Conservation (phyloP, 257 asterid genomes). For the Nicotiana attenuata region DNA sequence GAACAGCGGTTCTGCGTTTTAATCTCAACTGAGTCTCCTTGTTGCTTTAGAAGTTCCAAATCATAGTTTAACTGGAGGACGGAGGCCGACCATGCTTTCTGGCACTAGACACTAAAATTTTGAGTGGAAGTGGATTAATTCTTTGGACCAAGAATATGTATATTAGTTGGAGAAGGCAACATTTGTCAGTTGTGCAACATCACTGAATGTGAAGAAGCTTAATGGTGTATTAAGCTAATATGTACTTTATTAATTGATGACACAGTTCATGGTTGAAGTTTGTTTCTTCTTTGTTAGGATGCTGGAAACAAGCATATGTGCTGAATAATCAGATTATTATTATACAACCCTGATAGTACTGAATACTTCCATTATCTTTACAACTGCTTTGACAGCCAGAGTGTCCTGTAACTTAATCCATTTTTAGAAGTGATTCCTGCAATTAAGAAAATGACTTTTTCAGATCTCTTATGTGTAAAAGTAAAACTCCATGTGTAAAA, state of each 20-base stretch:
- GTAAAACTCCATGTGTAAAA: no score
- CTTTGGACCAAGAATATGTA: not conserved
- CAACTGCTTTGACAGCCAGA: not conserved
- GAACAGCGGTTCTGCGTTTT: slow-evolving; percentile 66
- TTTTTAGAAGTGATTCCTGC: not conserved
- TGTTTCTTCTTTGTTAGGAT: slow-evolving; percentile 1
- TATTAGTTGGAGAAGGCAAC: not conserved
- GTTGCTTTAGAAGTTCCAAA: slow-evolving; percentile 8
- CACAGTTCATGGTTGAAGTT: not conserved
- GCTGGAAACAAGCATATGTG: not conserved
- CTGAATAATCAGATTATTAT: not conserved
- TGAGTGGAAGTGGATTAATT: not conserved
- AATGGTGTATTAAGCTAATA: not conserved
- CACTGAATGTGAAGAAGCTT: not conserved
- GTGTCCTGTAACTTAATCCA: not conserved
- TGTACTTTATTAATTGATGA: not conserved
- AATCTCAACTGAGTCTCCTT: slow-evolving; percentile 20
- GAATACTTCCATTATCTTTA: not conserved
- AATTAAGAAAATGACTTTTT: no score
- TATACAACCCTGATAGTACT: not conserved
- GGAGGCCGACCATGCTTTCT: not conserved
- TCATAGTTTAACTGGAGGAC: not conserved
- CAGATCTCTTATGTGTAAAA: no score
- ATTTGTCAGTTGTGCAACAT: not conserved
- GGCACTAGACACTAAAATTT: not conserved